Base-by-base conservation (phyloP, 225 moss, liverwort and hornwort species). In the Pseudisothecium myosuroides region DNA sequence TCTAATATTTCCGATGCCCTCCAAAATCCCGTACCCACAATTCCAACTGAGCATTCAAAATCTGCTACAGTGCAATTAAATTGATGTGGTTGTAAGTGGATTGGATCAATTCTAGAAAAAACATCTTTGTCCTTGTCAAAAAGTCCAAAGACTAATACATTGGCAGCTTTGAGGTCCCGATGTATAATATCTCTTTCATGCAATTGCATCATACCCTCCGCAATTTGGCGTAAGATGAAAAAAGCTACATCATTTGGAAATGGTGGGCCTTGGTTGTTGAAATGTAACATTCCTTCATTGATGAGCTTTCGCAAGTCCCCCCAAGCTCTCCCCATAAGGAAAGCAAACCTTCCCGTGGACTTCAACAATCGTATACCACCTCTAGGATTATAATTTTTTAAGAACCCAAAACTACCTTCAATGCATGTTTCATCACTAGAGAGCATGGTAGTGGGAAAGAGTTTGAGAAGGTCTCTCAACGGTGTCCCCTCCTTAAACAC, bases 321-420 rank as follows among this genome's bases (percentile, higher is more conserved):
- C 71, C 71, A 71, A 71, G 71, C 71, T 71, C 71, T 41, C 0
- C 0, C 0, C 71, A 71, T 71, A 9, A 41, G 9, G 9, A 71
- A 71, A 0, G 26, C 71, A 71, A 71, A 71, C 5, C 41, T 3
- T 71, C 41, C 0, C 8, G 3, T 71, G 0, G 15, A 41, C 41
- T 41, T 71, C 41, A 71, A 9, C 41, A 71, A 71, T 9, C 26
- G 26, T 26, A 9, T 41, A 71, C 71, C 41, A 0, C 0, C 0
- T 39, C 39, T 69, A 7, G 0, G 0, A 0, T 68, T 68, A n/a
- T 7, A 7, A 69, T 14, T 23, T 22, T n/a, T n/a, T n/a, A n/a
- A n/a, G n/a, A n/a, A n/a, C 0, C 4, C 26, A 71, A 41, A 71
- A 0, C 0, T 0, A 1, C 71, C 71, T 3, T 8, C 1, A 4